A percentile compares a stretch with the other conserved stretches of the same genome.
Conservation (phyloP, 139 green algal species). For the Chlamydomonas sp. region DNA sequence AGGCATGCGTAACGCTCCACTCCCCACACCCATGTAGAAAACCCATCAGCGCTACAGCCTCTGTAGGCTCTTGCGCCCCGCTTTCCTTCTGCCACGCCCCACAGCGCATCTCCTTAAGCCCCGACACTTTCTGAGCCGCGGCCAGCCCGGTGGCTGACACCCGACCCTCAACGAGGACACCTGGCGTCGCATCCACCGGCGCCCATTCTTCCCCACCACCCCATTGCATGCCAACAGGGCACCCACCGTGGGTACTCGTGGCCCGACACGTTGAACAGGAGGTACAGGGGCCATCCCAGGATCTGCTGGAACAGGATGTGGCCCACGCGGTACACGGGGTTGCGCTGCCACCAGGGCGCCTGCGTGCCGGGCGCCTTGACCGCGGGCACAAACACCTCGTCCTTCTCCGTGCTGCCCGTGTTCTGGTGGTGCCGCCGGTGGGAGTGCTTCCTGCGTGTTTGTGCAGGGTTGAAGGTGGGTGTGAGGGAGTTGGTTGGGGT, state of each 20-base stretch:
- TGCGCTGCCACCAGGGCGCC: slow-evolving; percentile 11
- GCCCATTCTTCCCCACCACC: background rate
- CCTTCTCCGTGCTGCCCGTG: slow-evolving; percentile 77
- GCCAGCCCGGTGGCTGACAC: too few species aligned
- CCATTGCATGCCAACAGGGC: background rate
- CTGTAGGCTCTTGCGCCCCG: too few species aligned
- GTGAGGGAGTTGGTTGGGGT: background rate
- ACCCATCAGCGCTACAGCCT: too few species aligned
- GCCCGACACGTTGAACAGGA: slow-evolving; percentile 79
- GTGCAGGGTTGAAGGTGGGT: background rate
- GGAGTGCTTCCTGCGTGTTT: slow-evolving; percentile 86
- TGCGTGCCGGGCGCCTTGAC: slow-evolving; percentile 16
- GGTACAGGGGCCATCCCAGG: slow-evolving; percentile 89
- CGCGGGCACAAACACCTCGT: slow-evolving; percentile 92
- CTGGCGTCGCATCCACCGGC: too few species aligned
- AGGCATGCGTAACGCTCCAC: too few species aligned
- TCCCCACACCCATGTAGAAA: too few species aligned
- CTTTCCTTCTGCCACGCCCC: too few species aligned
- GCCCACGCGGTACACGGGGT: slow-evolving; percentile 51
- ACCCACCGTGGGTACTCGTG: slow-evolving; percentile 65
- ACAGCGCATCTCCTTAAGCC: too few species aligned
- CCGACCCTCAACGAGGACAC: too few species aligned
- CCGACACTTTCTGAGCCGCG: too few species aligned
- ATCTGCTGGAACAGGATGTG: slow-evolving; percentile 69
- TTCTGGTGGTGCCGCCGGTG: slow-evolving; percentile 91